Percentiles rank a stretch among this genome's conserved stretches.
These are phyloP conservation scores for Cladophialophora carrionii DNA, from an alignment of 2,329 filamentous ascomycete species.

Conservation along the genomic window DNA sequence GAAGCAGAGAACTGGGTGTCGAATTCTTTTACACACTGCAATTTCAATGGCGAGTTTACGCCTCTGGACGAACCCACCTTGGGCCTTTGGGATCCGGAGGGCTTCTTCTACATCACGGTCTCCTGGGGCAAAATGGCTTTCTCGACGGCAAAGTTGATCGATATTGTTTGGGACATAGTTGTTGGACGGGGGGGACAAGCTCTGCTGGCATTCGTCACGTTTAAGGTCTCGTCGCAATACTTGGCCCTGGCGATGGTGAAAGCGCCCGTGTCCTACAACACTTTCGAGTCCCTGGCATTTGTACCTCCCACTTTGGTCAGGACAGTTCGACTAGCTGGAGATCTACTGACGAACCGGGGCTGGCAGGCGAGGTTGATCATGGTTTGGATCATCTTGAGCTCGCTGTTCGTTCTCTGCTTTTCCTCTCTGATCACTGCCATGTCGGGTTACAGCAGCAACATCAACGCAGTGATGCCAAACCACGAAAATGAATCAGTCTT, in stretches of 20 bases:
- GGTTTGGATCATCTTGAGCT: conserved; percentile 43
- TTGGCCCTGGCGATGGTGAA: conserved; percentile 43
- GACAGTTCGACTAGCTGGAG: conserved; percentile 39
- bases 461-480: conserved; percentile 37
- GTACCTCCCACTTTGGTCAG: conserved; percentile 40
- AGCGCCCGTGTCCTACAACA: conserved; percentile 43
- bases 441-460: conserved; percentile 45
- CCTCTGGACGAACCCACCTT: conserved; percentile 20
- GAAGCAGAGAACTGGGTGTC: conserved; percentile 21
- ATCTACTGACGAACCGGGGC: conserved; percentile 37
- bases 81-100: conserved; percentile 27
- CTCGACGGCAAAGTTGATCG: conserved; percentile 44
- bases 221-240: conserved; percentile 44
- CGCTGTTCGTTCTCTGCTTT: conserved; percentile 42
- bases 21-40: conserved; percentile 28
- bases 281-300: conserved; percentile 43
- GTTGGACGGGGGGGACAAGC: conserved; percentile 44
- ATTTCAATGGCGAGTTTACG: conserved; percentile 30
- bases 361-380: conserved; percentile 38
- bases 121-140: conserved; percentile 39
- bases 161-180: conserved; percentile 44
- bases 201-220: conserved; percentile 40
- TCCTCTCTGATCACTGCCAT: conserved; percentile 45
- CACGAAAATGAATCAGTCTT: conserved; percentile 36
- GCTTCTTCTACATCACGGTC: conserved; percentile 33